Evolutionary conservation across 208 protist genomes (phyloP), one percentile per base, ranked within the genome.

Genomic region (Lotmaria passim): DNA sequence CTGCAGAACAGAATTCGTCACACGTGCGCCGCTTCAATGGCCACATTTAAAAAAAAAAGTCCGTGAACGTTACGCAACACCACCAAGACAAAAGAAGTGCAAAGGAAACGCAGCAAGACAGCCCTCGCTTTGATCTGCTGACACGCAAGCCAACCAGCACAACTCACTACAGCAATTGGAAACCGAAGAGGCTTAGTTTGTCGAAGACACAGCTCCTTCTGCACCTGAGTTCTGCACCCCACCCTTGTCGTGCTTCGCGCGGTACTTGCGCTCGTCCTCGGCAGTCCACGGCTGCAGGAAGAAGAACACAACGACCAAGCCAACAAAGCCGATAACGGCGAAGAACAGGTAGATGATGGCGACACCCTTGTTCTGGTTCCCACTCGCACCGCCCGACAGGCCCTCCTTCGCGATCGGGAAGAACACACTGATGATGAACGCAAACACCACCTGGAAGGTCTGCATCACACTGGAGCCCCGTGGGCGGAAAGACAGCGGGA

Each of bases 291-390:
- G 83, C 28, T 83, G 65, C 50, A 94, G 70, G 78, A 91, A 94
- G 65, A 86, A 85, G 47, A 89, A 33, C 72, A 89, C 63, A 33
- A 91, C 51, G 21, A 92, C 76, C 47, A 86, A 88, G 73, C 89
- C 90, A 11, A 87, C n/a, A 12, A 89, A 33, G n/a, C 86, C 86
- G 55, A 90, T 67, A n/a, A 75, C 47, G 33, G 83, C 85, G 67
- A 94, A 94, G 73, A 94, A 84, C 56, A 94, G 90, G 81, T 91
- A 94, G 36, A 76, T 74, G 33, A 94, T 78, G 21, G 84, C 69
- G 75, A 90, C 81, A 17, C 89, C 89, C 78, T 94, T 94, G 67
- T 91, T 82, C 83, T 90, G 86, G 69, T 90, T 72, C 28, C 84
- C 86, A 36, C 80, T 86, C 57, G 82, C 67, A 57, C 89, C 89